These are phyloP conservation scores for Casuarina glauca DNA, from an alignment of 306 rosid species.

Conservation along the genomic window DNA sequence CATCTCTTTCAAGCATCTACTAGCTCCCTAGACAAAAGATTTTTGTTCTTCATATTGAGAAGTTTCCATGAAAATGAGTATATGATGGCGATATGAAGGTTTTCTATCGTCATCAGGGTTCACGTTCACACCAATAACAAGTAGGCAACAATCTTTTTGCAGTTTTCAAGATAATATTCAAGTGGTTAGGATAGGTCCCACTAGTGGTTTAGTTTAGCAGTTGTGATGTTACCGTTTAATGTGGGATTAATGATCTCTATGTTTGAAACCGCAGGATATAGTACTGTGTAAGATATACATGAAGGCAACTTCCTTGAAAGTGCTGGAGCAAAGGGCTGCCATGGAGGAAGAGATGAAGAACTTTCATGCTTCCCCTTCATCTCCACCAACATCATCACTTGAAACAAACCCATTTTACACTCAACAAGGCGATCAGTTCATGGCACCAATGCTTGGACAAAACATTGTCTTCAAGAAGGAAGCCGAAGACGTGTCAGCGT, in stretches of 20 bases:
- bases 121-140: not conserved
- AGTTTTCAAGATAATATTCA: too few species aligned
- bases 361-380: conserved; percentile 43
- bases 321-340: conserved; percentile 83
- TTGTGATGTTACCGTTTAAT: not conserved
- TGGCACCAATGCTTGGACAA: conserved; percentile 18
- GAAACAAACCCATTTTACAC: conserved; percentile 52
- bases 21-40: not conserved
- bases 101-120: not conserved
- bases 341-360: conserved; percentile 65
- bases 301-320: conserved; percentile 97
- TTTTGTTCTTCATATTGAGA: not conserved
- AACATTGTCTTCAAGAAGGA: conserved; percentile 46
- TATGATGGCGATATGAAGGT: not conserved
- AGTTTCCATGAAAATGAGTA: conserved; percentile 7
- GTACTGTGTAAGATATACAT: conserved; percentile 89
- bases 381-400: conserved; percentile 56
- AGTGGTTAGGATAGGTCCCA: too few species aligned
- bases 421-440: conserved; percentile 32
- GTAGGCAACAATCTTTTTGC: not conserved
- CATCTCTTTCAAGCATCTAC: not conserved
- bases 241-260: not conserved
- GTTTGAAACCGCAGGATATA: conserved; percentile 54
- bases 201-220: not conserved
- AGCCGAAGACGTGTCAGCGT: conserved; percentile 18